phyloP scores from a whole-genome alignment of 805 yeast species.

The Nakazawaea wickerhamii region DNA sequence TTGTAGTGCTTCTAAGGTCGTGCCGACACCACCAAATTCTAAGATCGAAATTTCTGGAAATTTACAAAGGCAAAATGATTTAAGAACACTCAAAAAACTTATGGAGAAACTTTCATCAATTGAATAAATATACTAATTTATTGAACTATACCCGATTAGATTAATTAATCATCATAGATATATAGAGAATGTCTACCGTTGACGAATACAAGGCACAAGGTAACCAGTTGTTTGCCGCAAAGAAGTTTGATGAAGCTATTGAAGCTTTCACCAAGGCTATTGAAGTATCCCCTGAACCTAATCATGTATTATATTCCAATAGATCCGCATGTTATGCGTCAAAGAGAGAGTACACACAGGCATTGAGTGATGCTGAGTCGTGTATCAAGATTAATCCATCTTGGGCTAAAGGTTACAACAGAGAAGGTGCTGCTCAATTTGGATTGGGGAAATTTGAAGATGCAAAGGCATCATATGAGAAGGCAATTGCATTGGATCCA shows the following conservation, averaged over 20 bases:
- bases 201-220: constrained; percentile 88
- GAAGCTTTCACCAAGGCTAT: constrained; percentile 84
- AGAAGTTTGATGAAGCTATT: constrained; percentile 76
- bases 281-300: constrained; percentile 73
- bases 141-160: neutral
- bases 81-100: neutral
- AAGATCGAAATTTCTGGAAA: constrained; percentile 10
- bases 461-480: constrained; percentile 65
- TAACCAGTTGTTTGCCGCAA: constrained; percentile 85
- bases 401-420: constrained; percentile 95
- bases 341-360: constrained; percentile 62
- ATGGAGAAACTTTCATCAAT: no score
- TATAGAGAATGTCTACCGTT: constrained; percentile 31
- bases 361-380: constrained; percentile 80
- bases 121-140: no score
- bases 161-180: neutral
- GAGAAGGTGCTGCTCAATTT: constrained; percentile 88
- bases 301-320: constrained; percentile 89
- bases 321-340: constrained; percentile 92
- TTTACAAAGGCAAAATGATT: neutral
- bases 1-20: no score
- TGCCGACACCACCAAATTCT: no score
- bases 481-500: constrained; percentile 79
- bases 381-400: constrained; percentile 74
- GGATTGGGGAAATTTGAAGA: constrained; percentile 81